A percentile compares a stretch with the other conserved stretches of the same genome.
These are phyloP conservation scores for Phytophthora litchii DNA, from an alignment of 352 stramenopile genomes.

Conservation along the genomic window DNA sequence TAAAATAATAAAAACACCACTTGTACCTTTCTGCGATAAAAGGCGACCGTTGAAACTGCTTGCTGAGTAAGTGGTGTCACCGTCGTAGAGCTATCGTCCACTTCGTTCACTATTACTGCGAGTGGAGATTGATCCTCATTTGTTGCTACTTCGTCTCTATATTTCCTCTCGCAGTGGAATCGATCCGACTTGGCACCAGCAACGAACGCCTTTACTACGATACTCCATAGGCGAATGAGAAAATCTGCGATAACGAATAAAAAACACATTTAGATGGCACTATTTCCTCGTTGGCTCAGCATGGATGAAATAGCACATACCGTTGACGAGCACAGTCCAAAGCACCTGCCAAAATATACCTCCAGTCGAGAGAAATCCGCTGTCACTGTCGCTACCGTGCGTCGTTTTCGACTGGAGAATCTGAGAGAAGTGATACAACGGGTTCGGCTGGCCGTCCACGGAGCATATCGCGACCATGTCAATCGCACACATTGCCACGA, in stretches of 20 bases:
- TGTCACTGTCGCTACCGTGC: slow-evolving; percentile 29
- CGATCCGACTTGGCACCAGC: slow-evolving; percentile 50
- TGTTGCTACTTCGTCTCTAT: slow-evolving; percentile 6
- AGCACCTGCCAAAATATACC: slow-evolving; percentile 68
- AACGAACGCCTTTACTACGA: slow-evolving; percentile 64
- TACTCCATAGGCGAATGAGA: slow-evolving; percentile 64
- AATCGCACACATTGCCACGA: slow-evolving; percentile 60
- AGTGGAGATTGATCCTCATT: slow-evolving; percentile 6
- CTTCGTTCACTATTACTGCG: slow-evolving; percentile 11
- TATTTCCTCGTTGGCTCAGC: neutral
- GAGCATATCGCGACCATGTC: slow-evolving; percentile 67
- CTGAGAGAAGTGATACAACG: slow-evolving; percentile 52
- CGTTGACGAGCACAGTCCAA: slow-evolving; percentile 80
- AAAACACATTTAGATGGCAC: neutral
- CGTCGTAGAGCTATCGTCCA: slow-evolving; percentile 3
- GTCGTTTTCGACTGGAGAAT: slow-evolving; percentile 37
- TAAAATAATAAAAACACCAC: neutral
- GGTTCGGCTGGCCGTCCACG: slow-evolving; percentile 68
- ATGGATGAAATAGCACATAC: slow-evolving; percentile 29
- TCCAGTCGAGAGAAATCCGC: slow-evolving; percentile 15
- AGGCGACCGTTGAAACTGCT: slow-evolving; percentile 42
- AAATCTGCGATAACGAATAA: slow-evolving; percentile 52
- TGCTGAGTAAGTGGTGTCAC: slow-evolving; percentile 28
- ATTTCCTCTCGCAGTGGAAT: slow-evolving; percentile 35
- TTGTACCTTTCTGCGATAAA: slow-evolving; percentile 81